Conservation (phyloP, 371 early-diverging fungal species). For the Zancudomyces culisetae region DNA sequence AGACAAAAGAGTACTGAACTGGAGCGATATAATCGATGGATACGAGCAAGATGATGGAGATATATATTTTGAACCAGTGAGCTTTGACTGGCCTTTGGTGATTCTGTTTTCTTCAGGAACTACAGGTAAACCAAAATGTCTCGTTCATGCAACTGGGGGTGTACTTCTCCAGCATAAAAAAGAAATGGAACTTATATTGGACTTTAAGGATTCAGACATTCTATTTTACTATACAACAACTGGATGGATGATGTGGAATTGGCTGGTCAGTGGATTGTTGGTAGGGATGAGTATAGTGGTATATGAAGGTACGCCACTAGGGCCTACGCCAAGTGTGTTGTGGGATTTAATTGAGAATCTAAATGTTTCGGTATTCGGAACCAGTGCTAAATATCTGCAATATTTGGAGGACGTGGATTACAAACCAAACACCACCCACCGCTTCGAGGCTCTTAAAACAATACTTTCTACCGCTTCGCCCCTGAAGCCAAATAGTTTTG, state of each 20-base stretch:
- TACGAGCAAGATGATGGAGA: slow-evolving; percentile 7
- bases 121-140: slow-evolving; percentile 93
- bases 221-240: slow-evolving; percentile 90
- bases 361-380: slow-evolving; percentile 75
- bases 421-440: slow-evolving; percentile 31
- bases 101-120: slow-evolving; percentile 96
- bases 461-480: slow-evolving; percentile 92
- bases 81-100: slow-evolving; percentile 86
- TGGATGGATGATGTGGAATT: slow-evolving; percentile 99
- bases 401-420: slow-evolving; percentile 59
- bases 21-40: slow-evolving; percentile 15
- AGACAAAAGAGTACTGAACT: slow-evolving; percentile 1
- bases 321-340: slow-evolving; percentile 49
- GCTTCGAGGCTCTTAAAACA: slow-evolving; percentile 40
- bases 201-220: slow-evolving; percentile 50
- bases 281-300: slow-evolving; percentile 66
- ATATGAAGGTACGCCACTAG: slow-evolving; percentile 91
- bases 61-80: slow-evolving; percentile 60
- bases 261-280: slow-evolving; percentile 67
- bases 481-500: slow-evolving; percentile 72
- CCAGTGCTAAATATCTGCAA: slow-evolving; percentile 90
- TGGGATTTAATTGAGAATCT: slow-evolving; percentile 64
- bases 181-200: slow-evolving; percentile 78
- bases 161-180: slow-evolving; percentile 74
- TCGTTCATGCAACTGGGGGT: slow-evolving; percentile 82